Conservation (phyloP, 164 flowering plant genomes). For the Magnolia changhungtana region DNA sequence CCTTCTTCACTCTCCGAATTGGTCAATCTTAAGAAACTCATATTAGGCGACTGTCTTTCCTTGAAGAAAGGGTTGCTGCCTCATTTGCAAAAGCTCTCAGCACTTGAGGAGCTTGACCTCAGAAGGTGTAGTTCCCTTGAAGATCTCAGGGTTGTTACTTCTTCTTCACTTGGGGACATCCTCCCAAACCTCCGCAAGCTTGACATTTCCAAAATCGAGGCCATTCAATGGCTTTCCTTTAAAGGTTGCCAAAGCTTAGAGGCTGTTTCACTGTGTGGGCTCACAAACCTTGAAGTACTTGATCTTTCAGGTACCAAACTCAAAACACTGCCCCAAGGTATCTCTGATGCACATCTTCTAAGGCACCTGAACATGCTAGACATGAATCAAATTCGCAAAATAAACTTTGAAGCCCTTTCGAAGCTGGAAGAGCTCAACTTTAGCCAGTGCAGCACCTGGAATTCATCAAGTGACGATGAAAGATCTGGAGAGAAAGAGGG, state of each 20-base stretch:
- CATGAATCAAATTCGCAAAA: not conserved
- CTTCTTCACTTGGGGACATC: not conserved
- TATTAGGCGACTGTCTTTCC: not conserved
- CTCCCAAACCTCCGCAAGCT: not conserved
- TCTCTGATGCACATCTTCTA: not conserved
- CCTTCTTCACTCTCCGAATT: not conserved
- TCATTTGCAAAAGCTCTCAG: not conserved
- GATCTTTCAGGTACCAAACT: slow-evolving; percentile 1
- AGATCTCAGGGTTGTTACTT: not conserved
- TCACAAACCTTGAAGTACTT: not conserved
- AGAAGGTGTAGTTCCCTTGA: not conserved
- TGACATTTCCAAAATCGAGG: not conserved
- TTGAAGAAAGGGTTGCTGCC: not conserved
- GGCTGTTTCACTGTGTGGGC: not conserved
- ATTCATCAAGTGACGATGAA: not conserved
- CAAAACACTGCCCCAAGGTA: not conserved
- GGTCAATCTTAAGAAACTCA: not conserved
- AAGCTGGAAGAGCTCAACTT: not conserved
- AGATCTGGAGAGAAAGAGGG: not conserved
- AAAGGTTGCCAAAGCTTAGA: slow-evolving; percentile 5
- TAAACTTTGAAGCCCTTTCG: not conserved
- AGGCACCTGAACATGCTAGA: not conserved
- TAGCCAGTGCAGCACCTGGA: not conserved
- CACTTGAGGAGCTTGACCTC: not conserved
- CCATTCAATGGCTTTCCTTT: not conserved